Evolutionary conservation across 2,329 filamentous ascomycete species (phyloP), one percentile per base, ranked within the genome.

Genomic region (Chalaropsis ovoidea): DNA sequence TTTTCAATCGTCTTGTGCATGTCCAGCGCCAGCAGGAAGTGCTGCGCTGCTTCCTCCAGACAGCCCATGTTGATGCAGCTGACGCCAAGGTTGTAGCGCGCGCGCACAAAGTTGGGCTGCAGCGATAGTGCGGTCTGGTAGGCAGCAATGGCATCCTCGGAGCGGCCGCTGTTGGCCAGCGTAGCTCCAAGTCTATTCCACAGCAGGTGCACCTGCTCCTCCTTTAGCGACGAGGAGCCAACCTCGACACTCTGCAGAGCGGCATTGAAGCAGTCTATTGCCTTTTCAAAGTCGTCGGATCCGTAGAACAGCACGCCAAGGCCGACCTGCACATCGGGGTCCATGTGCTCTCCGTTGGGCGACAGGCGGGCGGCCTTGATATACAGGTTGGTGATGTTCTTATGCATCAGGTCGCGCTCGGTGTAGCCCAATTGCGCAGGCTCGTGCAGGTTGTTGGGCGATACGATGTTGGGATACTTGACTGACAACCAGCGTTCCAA

Each of bases 151-250:
- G 94, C 94, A 76, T 99, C 94, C 77, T 99, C 94, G 64, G 86
- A 89, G 67, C 91, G 88, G 58, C 93, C 93, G 62, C 87, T 91
- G 79, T 99, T 99, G 71, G 94, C 94, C 4, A 99, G 86, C 0
- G 94, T 99, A 1, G 94, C 94, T 52, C 94, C 94, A 0, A 99
- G 86, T 1, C 94, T 85, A 79, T 99, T 99, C 94, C 94, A 99
- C 39, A 99, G 85, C 22, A 99, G 84, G 73, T 97, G 94, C 0
- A 96, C 80, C 76, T 96, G 91, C 72, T 88, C 86, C 71, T 86
- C 85, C 69, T 90, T 86, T 77, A 96, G 97, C 67, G 86, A 88
- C 39, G 66, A 67, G 8, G 85, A 84, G 67, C 94, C 94, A 43
- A 86, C 82, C 75, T 96, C 91, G 0, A 89, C 90, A 27, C 86